These are phyloP conservation scores for Coniella lustricola DNA, from an alignment of 2,329 filamentous ascomycete genomes.

Conservation along the genomic window DNA sequence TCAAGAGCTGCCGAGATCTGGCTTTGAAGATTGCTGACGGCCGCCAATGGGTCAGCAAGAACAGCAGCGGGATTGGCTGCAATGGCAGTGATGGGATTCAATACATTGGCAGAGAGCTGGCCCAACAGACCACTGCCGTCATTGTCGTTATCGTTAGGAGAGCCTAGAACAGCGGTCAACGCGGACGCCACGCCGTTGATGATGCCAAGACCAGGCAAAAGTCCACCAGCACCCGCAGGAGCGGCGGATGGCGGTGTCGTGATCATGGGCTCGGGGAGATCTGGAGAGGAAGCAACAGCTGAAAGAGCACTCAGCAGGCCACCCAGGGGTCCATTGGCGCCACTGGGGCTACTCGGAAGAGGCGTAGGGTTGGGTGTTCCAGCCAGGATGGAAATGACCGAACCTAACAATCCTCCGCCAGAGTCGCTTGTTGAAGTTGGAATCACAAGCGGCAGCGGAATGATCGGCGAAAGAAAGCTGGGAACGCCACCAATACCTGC, in stretches of 20 bases:
- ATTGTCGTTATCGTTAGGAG: not conserved
- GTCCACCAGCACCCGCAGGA: not conserved
- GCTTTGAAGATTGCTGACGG: slow-evolving; percentile 8
- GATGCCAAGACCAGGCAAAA: slow-evolving; percentile 1
- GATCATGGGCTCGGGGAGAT: not conserved
- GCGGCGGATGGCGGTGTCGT: slow-evolving; percentile 3
- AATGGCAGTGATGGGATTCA: slow-evolving; percentile 11
- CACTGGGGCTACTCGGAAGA: not conserved
- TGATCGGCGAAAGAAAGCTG: not conserved
- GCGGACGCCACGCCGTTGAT: slow-evolving; percentile 11
- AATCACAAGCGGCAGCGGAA: not conserved
- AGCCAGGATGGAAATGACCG: slow-evolving; percentile 13
- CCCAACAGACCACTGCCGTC: slow-evolving; percentile 5
- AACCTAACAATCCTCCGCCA: slow-evolving; percentile 7
- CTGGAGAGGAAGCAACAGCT: slow-evolving; percentile 5
- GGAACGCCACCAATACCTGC: not conserved
- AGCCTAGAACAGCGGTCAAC: slow-evolving; percentile 9
- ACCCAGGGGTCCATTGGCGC: not conserved
- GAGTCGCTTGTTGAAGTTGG: not conserved
- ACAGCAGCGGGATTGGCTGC: slow-evolving; percentile 9
- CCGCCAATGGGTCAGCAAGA: slow-evolving; percentile 9
- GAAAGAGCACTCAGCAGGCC: slow-evolving; percentile 14
- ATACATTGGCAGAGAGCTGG: slow-evolving; percentile 13
- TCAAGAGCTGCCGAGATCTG: slow-evolving; percentile 12
- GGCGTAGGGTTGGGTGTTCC: slow-evolving; percentile 4